phyloP scores from a whole-genome alignment of 768 basidiomycete species.

The Boletus subparvulus region DNA sequence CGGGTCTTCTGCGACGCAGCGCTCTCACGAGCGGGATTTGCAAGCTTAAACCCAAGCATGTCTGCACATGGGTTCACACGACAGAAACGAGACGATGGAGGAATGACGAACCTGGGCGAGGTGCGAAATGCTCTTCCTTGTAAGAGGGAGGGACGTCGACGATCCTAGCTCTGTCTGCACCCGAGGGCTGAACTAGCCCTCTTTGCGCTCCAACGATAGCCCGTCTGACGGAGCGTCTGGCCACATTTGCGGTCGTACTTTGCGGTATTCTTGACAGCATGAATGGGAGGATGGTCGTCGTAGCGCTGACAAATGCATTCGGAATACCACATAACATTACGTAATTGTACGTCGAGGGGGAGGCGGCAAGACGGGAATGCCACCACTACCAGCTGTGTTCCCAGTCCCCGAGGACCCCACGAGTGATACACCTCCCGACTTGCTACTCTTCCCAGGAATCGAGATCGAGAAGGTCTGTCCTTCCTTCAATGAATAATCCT shows the following conservation, averaged over 20 bases:
- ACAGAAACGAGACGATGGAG: background rate
- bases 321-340: conserved; percentile 11
- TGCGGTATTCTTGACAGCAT: conserved; percentile 60
- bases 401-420: conserved; percentile 36
- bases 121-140: conserved; percentile 66
- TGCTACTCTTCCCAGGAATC: conserved; percentile 75
- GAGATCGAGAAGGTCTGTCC: conserved; percentile 92
- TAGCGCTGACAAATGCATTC: conserved; percentile 9
- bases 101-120: conserved; percentile 57
- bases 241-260: conserved; percentile 30
- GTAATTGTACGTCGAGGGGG: conserved; percentile 47
- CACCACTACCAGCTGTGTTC: conserved; percentile 31
- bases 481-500: conserved; percentile 92
- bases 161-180: conserved; percentile 78
- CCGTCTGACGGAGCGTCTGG: conserved; percentile 25
- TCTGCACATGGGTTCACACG: conserved; percentile 47
- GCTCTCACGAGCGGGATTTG: conserved; percentile 58
- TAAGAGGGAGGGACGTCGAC: conserved; percentile 78
- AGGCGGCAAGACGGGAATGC: conserved; percentile 78
- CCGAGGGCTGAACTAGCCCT: conserved; percentile 77
- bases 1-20: conserved; percentile 60
- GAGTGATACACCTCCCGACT: conserved; percentile 35
- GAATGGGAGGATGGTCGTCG: background rate
- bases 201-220: conserved; percentile 40
- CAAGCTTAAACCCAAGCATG: conserved; percentile 87